A percentile compares a stretch with the other conserved stretches of the same genome.
These are phyloP conservation scores for Tetraselmis striata DNA, from an alignment of 139 green algal genomes.

Conservation along the genomic window DNA sequence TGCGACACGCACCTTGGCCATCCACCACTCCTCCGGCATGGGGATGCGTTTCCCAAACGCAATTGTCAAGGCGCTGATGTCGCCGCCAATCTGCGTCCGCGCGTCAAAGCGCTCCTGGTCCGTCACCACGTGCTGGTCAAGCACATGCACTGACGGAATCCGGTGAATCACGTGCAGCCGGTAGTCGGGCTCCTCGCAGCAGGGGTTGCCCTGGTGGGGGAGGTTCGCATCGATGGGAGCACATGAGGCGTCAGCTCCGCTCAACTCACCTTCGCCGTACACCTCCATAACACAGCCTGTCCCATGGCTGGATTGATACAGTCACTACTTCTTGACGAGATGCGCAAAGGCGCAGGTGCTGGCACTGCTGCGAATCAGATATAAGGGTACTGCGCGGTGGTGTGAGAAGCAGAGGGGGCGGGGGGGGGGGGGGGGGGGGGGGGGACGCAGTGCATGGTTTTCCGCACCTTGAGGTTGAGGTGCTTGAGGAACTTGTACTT, in stretches of 20 bases:
- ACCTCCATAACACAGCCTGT: no score
- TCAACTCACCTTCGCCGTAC: no score
- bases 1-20: not conserved
- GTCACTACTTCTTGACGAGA: no score
- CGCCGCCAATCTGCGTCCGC: constrained; percentile 1
- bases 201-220: constrained; percentile 41
- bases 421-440: no score
- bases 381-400: no score
- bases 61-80: not conserved
- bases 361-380: no score
- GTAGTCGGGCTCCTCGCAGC: constrained; percentile 61
- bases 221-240: not conserved
- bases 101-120: constrained; percentile 29
- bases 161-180: constrained; percentile 36
- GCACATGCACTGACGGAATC: constrained; percentile 38
- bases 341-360: not conserved
- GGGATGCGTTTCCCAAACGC: constrained; percentile 12
- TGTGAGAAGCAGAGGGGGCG: no score
- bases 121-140: constrained; percentile 46
- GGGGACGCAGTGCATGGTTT: no score
- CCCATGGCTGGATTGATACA: no score
- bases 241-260: no score
- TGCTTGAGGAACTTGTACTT: constrained; percentile 42
- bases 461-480: constrained; percentile 50
- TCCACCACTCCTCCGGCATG: not conserved